Evolutionary conservation across 306 rosid species (phyloP).

Genomic region (Sindora glabra): DNA sequence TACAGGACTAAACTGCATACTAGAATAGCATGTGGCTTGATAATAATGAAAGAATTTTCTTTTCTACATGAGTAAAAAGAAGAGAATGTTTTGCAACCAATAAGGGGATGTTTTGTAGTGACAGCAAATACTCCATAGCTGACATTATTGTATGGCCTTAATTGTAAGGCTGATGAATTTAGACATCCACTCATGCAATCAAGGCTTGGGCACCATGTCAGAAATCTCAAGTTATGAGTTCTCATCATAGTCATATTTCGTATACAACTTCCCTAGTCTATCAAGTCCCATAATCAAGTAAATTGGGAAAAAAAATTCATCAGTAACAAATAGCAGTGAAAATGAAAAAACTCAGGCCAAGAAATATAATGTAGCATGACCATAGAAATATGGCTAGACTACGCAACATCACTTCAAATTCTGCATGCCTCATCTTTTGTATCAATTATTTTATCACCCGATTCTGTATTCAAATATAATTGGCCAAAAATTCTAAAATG

Average conservation of each 20-base stretch:
- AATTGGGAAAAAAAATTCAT: not conserved
- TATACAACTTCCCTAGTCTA: not conserved
- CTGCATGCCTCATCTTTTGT: no score
- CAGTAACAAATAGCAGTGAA: not conserved
- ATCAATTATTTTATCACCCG: no score
- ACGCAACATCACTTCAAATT: not conserved
- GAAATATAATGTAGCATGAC: not conserved
- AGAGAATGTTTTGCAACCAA: no score
- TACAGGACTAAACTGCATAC: constrained; percentile 3
- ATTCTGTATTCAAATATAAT: not conserved
- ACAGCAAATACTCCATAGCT: no score
- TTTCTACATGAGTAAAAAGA: no score
- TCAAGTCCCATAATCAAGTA: not conserved
- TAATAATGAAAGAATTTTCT: no score
- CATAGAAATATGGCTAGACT: not conserved
- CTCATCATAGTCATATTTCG: constrained; percentile 1
- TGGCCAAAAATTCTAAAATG: not conserved
- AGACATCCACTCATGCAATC: not conserved
- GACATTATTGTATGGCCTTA: not conserved
- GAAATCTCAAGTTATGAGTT: not conserved
- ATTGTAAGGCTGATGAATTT: not conserved
- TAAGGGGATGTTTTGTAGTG: no score
- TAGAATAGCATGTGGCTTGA: not conserved
- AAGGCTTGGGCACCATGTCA: no score
- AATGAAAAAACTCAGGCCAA: no score